Evolutionary conservation across 495 filamentous ascomycete species (phyloP).

Genomic region (Cladorrhinum samala): DNA sequence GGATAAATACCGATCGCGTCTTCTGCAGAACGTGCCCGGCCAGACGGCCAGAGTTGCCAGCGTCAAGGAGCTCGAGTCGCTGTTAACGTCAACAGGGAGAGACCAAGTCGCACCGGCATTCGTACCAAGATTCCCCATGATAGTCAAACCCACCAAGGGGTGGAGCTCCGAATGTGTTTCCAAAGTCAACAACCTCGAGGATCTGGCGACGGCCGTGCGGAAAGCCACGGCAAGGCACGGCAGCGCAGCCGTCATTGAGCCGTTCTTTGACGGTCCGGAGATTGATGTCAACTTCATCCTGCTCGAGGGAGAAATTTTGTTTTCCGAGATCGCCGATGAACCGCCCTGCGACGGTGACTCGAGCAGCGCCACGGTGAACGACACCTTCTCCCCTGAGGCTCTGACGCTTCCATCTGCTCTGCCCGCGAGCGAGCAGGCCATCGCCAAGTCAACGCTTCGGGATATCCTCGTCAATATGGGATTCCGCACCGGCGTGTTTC

Average conservation of each 20-base stretch:
- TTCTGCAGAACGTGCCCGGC: slow-evolving; percentile 28
- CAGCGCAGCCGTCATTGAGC: slow-evolving; percentile 26
- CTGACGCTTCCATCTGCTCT: slow-evolving; percentile 37
- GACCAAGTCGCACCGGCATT: slow-evolving; percentile 8
- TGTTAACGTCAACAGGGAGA: background rate
- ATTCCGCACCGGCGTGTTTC: slow-evolving; percentile 29
- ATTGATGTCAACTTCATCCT: slow-evolving; percentile 50
- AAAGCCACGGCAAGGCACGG: slow-evolving; percentile 25
- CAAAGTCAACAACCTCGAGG: slow-evolving; percentile 16
- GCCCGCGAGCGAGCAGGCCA: slow-evolving; percentile 27
- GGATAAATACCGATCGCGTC: slow-evolving; percentile 38
- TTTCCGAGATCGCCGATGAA: slow-evolving; percentile 47
- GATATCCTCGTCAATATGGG: slow-evolving; percentile 29
- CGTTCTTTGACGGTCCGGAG: slow-evolving; percentile 41
- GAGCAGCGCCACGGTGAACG: slow-evolving; percentile 13
- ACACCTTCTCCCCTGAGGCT: slow-evolving; percentile 34
- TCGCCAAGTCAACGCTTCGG: slow-evolving; percentile 24
- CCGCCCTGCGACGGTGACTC: slow-evolving; percentile 43
- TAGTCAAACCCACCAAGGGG: slow-evolving; percentile 30
- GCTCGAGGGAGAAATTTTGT: slow-evolving; percentile 43
- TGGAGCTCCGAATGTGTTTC: slow-evolving; percentile 29
- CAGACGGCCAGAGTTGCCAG: slow-evolving; percentile 17
- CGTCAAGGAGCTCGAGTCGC: slow-evolving; percentile 17
- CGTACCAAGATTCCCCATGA: slow-evolving; percentile 17
- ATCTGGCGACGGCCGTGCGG: slow-evolving; percentile 19